phyloP scores from a whole-genome alignment of 2,329 filamentous ascomycete genomes.

The Zalaria sp. region DNA sequence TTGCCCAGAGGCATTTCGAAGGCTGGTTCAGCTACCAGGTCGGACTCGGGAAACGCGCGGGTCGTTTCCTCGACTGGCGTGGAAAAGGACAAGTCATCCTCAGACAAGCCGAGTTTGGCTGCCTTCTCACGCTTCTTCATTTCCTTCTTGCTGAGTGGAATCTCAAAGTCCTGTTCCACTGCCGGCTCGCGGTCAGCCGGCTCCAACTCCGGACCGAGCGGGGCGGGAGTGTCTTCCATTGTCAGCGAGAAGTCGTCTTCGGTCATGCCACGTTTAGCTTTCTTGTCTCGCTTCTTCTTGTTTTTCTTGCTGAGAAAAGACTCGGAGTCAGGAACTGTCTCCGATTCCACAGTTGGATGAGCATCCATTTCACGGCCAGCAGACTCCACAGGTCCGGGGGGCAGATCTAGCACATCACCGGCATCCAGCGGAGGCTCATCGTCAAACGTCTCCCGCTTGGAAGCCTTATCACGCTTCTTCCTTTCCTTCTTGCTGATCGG shows the following conservation, averaged over 20 bases:
- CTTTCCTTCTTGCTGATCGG: slow-evolving; percentile 20
- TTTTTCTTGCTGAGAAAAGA: slow-evolving; percentile 18
- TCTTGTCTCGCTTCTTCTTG: slow-evolving; percentile 21
- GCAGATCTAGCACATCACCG: too few species aligned
- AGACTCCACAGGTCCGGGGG: too few species aligned
- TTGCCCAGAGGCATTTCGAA: slow-evolving; percentile 2
- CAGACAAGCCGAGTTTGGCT: slow-evolving; percentile 3
- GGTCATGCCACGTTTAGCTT: neutral
- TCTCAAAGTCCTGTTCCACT: slow-evolving; percentile 15
- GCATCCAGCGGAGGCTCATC: neutral
- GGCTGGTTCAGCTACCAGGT: neutral
- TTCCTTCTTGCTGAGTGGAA: slow-evolving; percentile 19
- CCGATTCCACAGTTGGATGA: too few species aligned
- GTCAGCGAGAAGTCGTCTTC: slow-evolving; percentile 1
- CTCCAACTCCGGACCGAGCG: neutral
- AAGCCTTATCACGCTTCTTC: slow-evolving; percentile 29
- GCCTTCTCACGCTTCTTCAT: slow-evolving; percentile 23
- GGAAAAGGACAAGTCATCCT: slow-evolving; percentile 1
- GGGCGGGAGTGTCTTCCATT: neutral
- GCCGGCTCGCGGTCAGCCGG: neutral
- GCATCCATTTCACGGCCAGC: too few species aligned
- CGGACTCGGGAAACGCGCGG: neutral
- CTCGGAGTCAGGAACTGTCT: slow-evolving; percentile 11
- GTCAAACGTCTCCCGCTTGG: slow-evolving; percentile 11
- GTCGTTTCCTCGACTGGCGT: slow-evolving; percentile 1